Base-by-base conservation (phyloP, 2,329 filamentous ascomycete species). In the Grosmannia huntii region DNA sequence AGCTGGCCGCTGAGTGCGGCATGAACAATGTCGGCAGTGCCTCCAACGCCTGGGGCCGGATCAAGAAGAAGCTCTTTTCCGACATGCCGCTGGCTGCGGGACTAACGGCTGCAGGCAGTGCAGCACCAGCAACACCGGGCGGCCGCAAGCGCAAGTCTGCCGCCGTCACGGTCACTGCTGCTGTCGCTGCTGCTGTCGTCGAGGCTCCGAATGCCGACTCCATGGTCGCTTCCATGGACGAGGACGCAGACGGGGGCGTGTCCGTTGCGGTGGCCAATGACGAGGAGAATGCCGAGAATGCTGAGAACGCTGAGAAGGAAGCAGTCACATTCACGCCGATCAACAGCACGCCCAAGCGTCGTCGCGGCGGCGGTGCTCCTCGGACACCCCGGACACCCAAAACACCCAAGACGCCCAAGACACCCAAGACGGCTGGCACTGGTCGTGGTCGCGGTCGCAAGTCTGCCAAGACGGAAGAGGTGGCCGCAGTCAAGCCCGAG, bases 61-160 rank as follows among this genome's bases (percentile, higher is more conserved):
- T 68, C 56, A 66, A 66, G 50, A 66, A 66, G 57, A 68, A 68
- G 60, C 60, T 68, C 11, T 64, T 65, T 7, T 7, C 55, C 3
- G 62, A 61, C 58, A 10, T 49, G 14, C 54, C 44, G 4, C 4
- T 28, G 27, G 23, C 53, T 12, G 27, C n/a, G 5, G 41, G 19
- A 9, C 9, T 25, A 25, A 25, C 25, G 5, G 25, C 9, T n/a
- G 2, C 41, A 3, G 19, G 19, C 19, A 10, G 19, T 9, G 38
- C 51, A 5, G 51, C 55, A 12, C 36, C 38, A 3, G 38, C 51
- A 4, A 55, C 55, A 16, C 46, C 38, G 9, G 58, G 60, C 9
- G 53, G 61, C 23, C 56, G 56, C 50, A 65, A 65, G 63, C 62
- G 61, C 59, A 66, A 63, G 60, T 48, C 61, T 11, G 59, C 60